Conservation (phyloP, 2,329 filamentous ascomycete genomes). For the Aotearoamyces nothofagi region DNA sequence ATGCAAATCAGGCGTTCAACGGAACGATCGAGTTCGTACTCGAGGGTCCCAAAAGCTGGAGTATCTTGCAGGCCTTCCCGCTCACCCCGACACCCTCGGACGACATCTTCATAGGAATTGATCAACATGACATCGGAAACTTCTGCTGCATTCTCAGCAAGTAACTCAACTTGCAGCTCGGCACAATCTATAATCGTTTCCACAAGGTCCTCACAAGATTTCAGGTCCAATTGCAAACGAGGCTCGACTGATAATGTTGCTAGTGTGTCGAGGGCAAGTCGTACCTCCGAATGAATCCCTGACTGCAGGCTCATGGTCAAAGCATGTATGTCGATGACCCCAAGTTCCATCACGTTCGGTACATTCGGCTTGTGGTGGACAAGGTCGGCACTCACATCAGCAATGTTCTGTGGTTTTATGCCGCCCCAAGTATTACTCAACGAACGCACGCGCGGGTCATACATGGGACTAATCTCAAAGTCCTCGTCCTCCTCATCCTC, state of each 20-base stretch:
- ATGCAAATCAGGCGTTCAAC: constrained; percentile 82
- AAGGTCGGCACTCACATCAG: constrained; percentile 45
- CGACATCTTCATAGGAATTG: constrained; percentile 73
- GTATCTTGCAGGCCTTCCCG: constrained; percentile 57
- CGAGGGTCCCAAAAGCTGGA: constrained; percentile 56
- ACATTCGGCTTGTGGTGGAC: constrained; percentile 56
- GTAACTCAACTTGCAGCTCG: constrained; percentile 69
- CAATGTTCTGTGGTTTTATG: constrained; percentile 50
- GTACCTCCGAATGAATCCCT: constrained; percentile 79
- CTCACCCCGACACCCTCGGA: constrained; percentile 65
- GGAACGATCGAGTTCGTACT: constrained; percentile 72
- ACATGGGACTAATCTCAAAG: constrained; percentile 21
- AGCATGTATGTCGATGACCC: constrained; percentile 78
- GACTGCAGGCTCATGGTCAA: constrained; percentile 82
- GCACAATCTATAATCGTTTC: constrained; percentile 83
- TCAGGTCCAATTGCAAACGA: constrained; percentile 46
- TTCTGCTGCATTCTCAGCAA: constrained; percentile 75
- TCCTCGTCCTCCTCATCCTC: too few species aligned
- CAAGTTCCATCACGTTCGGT: constrained; percentile 62
- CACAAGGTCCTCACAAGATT: constrained; percentile 72
- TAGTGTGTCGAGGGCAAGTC: constrained; percentile 74
- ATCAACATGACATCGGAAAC: constrained; percentile 78
- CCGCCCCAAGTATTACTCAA: constrained; percentile 55
- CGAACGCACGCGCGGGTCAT: constrained; percentile 37
- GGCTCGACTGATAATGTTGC: constrained; percentile 47